These are phyloP conservation scores for Talaromyces marneffei DNA, from an alignment of 2,329 filamentous ascomycete species.

Conservation along the genomic window DNA sequence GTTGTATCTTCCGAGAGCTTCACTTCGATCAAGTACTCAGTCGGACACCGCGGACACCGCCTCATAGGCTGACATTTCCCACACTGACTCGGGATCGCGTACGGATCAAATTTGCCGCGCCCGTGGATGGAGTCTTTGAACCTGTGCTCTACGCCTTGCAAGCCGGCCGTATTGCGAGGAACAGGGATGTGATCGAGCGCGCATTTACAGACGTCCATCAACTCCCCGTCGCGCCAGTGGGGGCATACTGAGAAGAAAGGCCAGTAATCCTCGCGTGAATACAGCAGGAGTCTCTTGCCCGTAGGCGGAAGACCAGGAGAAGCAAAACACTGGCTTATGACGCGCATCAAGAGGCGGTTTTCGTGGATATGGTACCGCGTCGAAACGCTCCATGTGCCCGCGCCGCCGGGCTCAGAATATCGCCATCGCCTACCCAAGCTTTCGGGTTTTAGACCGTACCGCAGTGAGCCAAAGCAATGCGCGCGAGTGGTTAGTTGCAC, in stretches of 20 bases:
- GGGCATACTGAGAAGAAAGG: constrained; percentile 59
- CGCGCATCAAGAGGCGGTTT: constrained; percentile 53
- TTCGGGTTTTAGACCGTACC: constrained; percentile 45
- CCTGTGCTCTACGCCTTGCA: constrained; percentile 39
- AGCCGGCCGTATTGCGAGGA: constrained; percentile 33
- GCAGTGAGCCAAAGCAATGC: constrained; percentile 38
- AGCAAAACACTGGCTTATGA: constrained; percentile 51
- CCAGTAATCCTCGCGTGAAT: constrained; percentile 55
- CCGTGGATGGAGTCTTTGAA: constrained; percentile 30
- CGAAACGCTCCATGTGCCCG: constrained; percentile 46
- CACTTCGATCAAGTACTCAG: constrained; percentile 57
- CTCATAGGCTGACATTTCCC: constrained; percentile 54
- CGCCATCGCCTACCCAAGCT: constrained; percentile 49
- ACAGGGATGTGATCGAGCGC: constrained; percentile 53
- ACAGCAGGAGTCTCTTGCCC: constrained; percentile 52
- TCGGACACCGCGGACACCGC: constrained; percentile 56
- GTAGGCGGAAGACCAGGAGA: constrained; percentile 47
- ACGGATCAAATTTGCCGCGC: constrained; percentile 25
- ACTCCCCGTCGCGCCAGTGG: constrained; percentile 57
- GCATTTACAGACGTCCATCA: constrained; percentile 58
- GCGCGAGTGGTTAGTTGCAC: constrained; percentile 53
- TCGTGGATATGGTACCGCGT: constrained; percentile 51
- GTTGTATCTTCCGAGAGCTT: constrained; percentile 52
- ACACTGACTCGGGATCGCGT: constrained; percentile 48
- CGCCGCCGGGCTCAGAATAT: not conserved